Evolutionary conservation across 441 rosid genomes (phyloP).

Genomic region (Croton laevigatus): DNA sequence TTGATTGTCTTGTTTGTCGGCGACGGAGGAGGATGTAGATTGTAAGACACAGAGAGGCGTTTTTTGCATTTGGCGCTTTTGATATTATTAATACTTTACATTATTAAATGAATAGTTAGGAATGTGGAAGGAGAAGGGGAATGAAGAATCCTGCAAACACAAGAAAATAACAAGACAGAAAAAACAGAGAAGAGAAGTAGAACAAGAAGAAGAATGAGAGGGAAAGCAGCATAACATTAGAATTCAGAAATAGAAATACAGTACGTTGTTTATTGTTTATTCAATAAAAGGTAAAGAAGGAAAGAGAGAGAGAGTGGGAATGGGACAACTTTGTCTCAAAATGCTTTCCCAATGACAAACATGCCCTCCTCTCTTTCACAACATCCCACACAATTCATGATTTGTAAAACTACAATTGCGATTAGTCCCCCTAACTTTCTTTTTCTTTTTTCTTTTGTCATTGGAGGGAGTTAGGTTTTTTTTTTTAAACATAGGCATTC

Average conservation of each 20-base stretch:
- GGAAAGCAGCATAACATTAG: neutral
- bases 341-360: no score
- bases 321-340: no score
- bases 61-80: conserved; percentile 23
- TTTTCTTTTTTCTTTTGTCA: no score
- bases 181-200: neutral
- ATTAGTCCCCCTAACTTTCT: no score
- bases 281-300: neutral
- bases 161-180: no score
- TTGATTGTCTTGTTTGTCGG: neutral
- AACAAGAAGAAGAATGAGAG: neutral
- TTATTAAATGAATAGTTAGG: neutral
- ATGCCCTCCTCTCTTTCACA: no score
- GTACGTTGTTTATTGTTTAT: neutral
- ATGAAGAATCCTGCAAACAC: neutral
- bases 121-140: neutral
- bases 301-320: neutral
- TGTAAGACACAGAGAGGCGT: conserved; percentile 12
- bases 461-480: no score
- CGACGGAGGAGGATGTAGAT: neutral
- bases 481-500: no score
- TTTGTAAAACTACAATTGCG: no score
- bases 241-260: neutral
- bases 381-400: no score
- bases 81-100: neutral